Evolutionary conservation across 768 basidiomycete species (phyloP), one percentile per base, ranked within the genome.

Genomic region (Suillus fuscotomentosus): DNA sequence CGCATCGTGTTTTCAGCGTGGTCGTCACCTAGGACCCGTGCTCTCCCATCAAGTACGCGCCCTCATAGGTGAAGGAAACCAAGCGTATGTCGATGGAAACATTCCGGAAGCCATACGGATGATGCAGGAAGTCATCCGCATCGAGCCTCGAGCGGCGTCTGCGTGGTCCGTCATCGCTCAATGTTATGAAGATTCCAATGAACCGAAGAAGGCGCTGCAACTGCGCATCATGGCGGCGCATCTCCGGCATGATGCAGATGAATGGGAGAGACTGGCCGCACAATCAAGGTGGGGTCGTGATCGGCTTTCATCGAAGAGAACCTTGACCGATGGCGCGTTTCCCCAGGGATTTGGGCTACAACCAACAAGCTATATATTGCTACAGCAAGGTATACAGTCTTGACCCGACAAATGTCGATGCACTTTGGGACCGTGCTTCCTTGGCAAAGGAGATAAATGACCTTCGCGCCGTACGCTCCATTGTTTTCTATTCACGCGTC

Each of bases 71-170:
- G 87, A 90, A 62, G 96, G 92, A 24, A 96, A 95, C 72, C 87
- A 91, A 70, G 90, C 91, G 3, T 97, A 93, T 74, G 86, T 96
- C 59, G 86, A 90, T 69, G 85, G 80, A 65, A 77, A 93, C 62
- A 77, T 88, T 10, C 76, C 81, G 3, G 83, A 89, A 68, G 89
- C 94, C 1, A 87, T 94, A 42, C 84, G 87, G 22, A 83, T 89
- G 31, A 92, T 95, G 86, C 88, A 90, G 72, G 94, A 99, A 72
- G 92, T 97, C 68, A 94, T 99, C 61, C 87, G 94, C 10, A 93
- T 95, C 63, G 97, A 99, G 73, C 94, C 96, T 2, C 86, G 91
- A 20, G 91, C 94, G 2, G 81, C 84, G 0, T 78, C 86, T 2
- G 92, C 95, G 1, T 99, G 96, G 96, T 86, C 88, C 9, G 92